Evolutionary conservation across 202 grass and related monocot species (phyloP).

Genomic region (Bolboschoenoplectus hybrid): DNA sequence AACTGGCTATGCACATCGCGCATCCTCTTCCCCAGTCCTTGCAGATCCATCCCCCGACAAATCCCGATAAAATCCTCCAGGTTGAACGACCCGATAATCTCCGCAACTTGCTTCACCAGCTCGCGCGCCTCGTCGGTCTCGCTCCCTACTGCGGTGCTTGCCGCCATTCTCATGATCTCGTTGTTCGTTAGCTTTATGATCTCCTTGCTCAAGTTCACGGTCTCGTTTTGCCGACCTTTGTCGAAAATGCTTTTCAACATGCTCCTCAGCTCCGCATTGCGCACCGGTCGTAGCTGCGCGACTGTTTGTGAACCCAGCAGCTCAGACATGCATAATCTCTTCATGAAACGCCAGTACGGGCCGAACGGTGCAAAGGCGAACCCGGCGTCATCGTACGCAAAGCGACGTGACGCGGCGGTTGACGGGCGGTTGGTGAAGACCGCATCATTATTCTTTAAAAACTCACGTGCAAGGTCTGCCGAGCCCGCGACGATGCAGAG

Average conservation of each 20-base stretch:
- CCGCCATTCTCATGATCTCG: slow-evolving; percentile 58
- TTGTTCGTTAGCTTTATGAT: slow-evolving; percentile 62
- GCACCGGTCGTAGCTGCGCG: slow-evolving; percentile 56
- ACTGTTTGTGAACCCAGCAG: slow-evolving; percentile 67
- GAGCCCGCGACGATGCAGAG: slow-evolving; percentile 56
- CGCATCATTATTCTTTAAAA: slow-evolving; percentile 51
- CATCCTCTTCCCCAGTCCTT: slow-evolving; percentile 54
- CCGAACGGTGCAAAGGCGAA: slow-evolving; percentile 75
- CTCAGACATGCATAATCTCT: slow-evolving; percentile 73
- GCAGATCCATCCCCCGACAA: slow-evolving; percentile 60
- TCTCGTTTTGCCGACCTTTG: neutral
- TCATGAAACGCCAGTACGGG: slow-evolving; percentile 71
- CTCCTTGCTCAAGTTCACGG: slow-evolving; percentile 50
- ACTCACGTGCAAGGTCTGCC: slow-evolving; percentile 56
- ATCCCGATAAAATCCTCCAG: slow-evolving; percentile 56
- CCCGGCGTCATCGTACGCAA: slow-evolving; percentile 56
- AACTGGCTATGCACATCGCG: slow-evolving; percentile 54
- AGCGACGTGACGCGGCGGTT: slow-evolving; percentile 49
- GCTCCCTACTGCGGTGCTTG: slow-evolving; percentile 34
- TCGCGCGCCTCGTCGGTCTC: slow-evolving; percentile 48
- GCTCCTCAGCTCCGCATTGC: slow-evolving; percentile 44
- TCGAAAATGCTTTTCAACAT: slow-evolving; percentile 38
- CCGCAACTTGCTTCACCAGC: slow-evolving; percentile 63
- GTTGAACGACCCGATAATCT: slow-evolving; percentile 74
- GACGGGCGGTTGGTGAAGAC: slow-evolving; percentile 62